These are phyloP conservation scores for Mitragyna speciosa DNA, from an alignment of 257 asterid genomes.

Conservation along the genomic window DNA sequence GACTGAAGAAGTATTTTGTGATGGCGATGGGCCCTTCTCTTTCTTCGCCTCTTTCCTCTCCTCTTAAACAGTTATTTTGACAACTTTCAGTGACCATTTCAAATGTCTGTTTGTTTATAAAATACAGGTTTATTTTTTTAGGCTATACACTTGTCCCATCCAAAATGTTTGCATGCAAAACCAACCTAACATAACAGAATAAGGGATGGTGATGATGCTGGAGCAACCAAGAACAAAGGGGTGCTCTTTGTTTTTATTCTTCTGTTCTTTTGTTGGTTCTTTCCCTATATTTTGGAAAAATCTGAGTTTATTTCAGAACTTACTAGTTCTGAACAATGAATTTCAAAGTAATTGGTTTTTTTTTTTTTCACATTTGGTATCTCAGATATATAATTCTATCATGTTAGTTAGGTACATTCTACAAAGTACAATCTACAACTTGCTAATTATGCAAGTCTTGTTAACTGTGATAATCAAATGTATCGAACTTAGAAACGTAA, in stretches of 20 bases:
- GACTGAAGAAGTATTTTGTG: constrained; percentile 22
- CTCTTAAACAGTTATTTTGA: constrained; percentile 43
- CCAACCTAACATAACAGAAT: neutral
- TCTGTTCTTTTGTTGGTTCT: neutral
- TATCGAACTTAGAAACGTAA: too few relatives aligned
- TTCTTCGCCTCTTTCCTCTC: constrained; percentile 8
- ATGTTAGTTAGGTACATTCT: too few relatives aligned
- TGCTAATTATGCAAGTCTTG: neutral
- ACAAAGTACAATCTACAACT: neutral
- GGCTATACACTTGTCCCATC: constrained; percentile 20
- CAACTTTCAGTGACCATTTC: constrained; percentile 41
- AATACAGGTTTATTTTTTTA: constrained; percentile 13
- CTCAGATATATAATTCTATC: neutral
- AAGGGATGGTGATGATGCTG: constrained; percentile 2
- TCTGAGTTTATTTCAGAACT: neutral
- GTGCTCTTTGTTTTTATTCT: constrained; percentile 4
- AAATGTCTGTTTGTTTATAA: constrained; percentile 33
- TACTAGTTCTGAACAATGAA: too few relatives aligned
- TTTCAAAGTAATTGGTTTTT: neutral
- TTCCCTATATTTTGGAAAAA: neutral
- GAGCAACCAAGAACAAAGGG: neutral
- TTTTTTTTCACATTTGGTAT: neutral
- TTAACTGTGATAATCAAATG: too few relatives aligned
- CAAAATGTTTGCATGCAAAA: constrained; percentile 14
- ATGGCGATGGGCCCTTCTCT: constrained; percentile 19